phyloP scores from a whole-genome alignment of 2,329 filamentous ascomycete species.

The Xylogone sp. region DNA sequence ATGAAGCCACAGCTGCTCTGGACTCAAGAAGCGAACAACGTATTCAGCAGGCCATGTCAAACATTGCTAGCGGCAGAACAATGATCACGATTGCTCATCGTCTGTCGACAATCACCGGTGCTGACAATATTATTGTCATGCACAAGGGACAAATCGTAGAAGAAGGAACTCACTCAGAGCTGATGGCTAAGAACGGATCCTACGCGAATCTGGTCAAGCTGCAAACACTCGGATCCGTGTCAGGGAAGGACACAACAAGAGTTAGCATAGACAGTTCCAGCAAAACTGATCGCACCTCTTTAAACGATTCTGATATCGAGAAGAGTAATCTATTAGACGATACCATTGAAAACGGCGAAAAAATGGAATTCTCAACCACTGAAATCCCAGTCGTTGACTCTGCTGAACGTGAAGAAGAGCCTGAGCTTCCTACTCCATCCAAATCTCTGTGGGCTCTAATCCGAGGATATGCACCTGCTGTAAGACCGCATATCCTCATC shows the following conservation, averaged over 20 bases:
- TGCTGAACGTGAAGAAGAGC: constrained; percentile 9
- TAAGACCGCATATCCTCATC: constrained; percentile 10
- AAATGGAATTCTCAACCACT: constrained; percentile 9
- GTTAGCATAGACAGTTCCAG: constrained; percentile 5
- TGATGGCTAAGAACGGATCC: constrained; percentile 60
- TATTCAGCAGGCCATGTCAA: constrained; percentile 80
- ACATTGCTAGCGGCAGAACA: constrained; percentile 76
- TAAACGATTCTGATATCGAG: constrained; percentile 6
- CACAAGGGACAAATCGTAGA: constrained; percentile 71
- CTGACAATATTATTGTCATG: constrained; percentile 79
- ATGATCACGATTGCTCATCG: constrained; percentile 92
- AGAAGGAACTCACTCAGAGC: constrained; percentile 70
- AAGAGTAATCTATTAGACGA: constrained; percentile 4
- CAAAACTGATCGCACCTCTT: constrained; percentile 8
- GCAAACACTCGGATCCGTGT: constrained; percentile 23
- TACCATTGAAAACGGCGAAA: not conserved
- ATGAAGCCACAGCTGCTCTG: constrained; percentile 61
- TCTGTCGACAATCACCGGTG: constrained; percentile 84
- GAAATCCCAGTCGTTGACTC: constrained; percentile 24
- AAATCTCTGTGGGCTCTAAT: constrained; percentile 12
- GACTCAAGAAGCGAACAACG: constrained; percentile 88
- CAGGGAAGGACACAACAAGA: constrained; percentile 12
- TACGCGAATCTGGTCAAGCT: constrained; percentile 34
- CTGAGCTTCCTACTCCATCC: constrained; percentile 10
- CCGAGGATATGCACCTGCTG: constrained; percentile 6